Evolutionary conservation across 768 basidiomycete species (phyloP), one percentile per base, ranked within the genome.

Genomic region (Plicaturopsis crispa): DNA sequence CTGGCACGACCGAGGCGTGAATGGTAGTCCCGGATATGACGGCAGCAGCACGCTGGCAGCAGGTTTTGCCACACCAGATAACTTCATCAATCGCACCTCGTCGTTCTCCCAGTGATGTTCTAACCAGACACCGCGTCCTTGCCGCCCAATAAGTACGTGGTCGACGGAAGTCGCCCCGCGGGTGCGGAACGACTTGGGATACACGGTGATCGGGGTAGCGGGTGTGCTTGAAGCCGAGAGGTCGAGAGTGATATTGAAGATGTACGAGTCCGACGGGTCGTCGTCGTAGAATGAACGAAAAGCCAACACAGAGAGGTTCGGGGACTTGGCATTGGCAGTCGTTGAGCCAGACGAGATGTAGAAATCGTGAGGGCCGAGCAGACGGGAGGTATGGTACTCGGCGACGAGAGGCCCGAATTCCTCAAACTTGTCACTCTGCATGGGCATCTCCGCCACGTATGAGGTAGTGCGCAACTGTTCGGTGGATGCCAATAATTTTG

Each of bases 71-170:
- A 14, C 26, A 28, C 14, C 10, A 8, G 26, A 28, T 14, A 28
- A 28, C 46, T 70, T 75, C 66, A 76, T 69, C 33, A 80, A 46
- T 6, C 63, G 61, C 35, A 62, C 69, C 43, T 60, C 66, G 23
- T 73, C 67, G 16, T 56, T 66, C 36, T 74, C 67, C 66, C 68
- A 69, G 33, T 65, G 60, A 21, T 68, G 66, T 44, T 72, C 67
- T 28, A 76, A 46, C 75, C 75, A 78, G 6, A 78, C 65, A n/a
- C n/a, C n/a, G n/a, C n/a, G n/a, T 4, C 69, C 72, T 24, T 73
- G 57, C 4, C 56, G 49, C 3, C 75, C 75, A 7, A 60, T 66
- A 31, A n/a, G n/a, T n/a, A n/a, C n/a, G n/a, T n/a, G n/a, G n/a
- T n/a, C n/a, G n/a, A n/a, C n/a, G n/a, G n/a, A n/a, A n/a, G n/a